A percentile compares a stretch with the other conserved stretches of the same genome.
These are phyloP conservation scores for Capsicum chinense DNA, from an alignment of 257 asterid genomes.

Conservation along the genomic window DNA sequence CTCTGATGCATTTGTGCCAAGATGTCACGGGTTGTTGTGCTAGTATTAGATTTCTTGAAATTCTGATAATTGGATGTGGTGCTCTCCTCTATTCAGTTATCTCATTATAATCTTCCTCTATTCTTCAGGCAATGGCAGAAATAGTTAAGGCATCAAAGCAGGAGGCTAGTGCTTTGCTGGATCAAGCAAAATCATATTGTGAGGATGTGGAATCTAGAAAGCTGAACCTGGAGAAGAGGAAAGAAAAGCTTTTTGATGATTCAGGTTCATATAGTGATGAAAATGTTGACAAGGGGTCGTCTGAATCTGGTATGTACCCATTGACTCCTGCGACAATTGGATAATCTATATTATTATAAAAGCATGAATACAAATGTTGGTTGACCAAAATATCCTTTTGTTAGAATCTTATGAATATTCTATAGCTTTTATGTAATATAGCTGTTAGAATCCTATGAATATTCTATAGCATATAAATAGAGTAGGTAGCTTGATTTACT, in stretches of 20 bases:
- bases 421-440: too few species aligned
- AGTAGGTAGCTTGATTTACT: too few species aligned
- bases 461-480: too few species aligned
- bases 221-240: conserved; percentile 46
- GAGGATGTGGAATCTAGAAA: conserved; percentile 50
- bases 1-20: neutral
- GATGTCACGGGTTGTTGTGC: neutral
- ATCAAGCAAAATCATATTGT: conserved; percentile 60
- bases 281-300: conserved; percentile 33
- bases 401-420: too few species aligned
- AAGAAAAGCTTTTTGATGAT: conserved; percentile 36
- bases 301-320: conserved; percentile 47
- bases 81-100: conserved; percentile 13
- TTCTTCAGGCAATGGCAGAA: conserved; percentile 80
- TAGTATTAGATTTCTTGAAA: conserved; percentile 10
- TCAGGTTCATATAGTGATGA: conserved; percentile 38
- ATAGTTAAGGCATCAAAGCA: conserved; percentile 73
- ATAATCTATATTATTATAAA: neutral
- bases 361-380: too few species aligned
- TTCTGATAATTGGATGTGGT: conserved; percentile 1
- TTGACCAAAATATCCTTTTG: too few species aligned
- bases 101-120: conserved; percentile 10
- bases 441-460: too few species aligned
- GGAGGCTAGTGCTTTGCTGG: conserved; percentile 73
- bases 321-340: conserved; percentile 24